These are phyloP conservation scores for Talaromyces borbonicus DNA, from an alignment of 495 filamentous ascomycete species.

Conservation along the genomic window DNA sequence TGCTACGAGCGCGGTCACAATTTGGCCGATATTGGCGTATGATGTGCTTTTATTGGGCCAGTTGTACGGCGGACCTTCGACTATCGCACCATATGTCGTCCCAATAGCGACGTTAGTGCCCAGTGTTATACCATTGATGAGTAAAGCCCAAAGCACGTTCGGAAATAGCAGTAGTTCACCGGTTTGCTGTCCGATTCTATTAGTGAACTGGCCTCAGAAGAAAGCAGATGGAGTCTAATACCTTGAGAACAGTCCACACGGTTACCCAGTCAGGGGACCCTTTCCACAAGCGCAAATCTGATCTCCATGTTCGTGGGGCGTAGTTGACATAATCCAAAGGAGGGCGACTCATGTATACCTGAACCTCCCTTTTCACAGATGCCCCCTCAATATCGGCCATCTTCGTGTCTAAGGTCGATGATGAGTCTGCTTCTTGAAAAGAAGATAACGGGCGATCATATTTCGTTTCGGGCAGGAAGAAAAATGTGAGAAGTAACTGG, in stretches of 20 bases:
- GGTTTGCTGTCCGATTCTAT: slow-evolving; percentile 10
- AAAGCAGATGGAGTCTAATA: slow-evolving; percentile 8
- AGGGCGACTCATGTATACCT: slow-evolving; percentile 15
- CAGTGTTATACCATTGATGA: slow-evolving; percentile 27
- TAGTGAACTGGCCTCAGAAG: neutral
- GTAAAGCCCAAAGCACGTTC: slow-evolving; percentile 29
- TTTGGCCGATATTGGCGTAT: slow-evolving; percentile 27
- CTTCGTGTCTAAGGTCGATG: neutral
- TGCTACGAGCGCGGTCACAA: slow-evolving; percentile 19
- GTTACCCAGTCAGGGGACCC: slow-evolving; percentile 20
- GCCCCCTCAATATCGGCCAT: neutral
- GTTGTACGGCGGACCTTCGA: slow-evolving; percentile 24
- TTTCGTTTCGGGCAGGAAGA: slow-evolving; percentile 64
- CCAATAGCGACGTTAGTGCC: slow-evolving; percentile 29
- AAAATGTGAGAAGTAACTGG: slow-evolving; percentile 49
- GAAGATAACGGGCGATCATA: slow-evolving; percentile 16
- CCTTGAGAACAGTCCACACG: slow-evolving; percentile 15
- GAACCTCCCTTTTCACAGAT: slow-evolving; percentile 3
- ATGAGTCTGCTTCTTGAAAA: slow-evolving; percentile 12
- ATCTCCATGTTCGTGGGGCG: slow-evolving; percentile 15
- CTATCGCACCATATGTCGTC: slow-evolving; percentile 24
- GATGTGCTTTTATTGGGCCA: slow-evolving; percentile 20
- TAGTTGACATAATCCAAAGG: slow-evolving; percentile 17
- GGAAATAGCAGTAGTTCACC: slow-evolving; percentile 25
- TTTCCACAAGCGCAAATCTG: slow-evolving; percentile 20